Evolutionary conservation across 2,329 filamentous ascomycete genomes (phyloP), one percentile per base, ranked within the genome.

Genomic region (Neurospora sp.): DNA sequence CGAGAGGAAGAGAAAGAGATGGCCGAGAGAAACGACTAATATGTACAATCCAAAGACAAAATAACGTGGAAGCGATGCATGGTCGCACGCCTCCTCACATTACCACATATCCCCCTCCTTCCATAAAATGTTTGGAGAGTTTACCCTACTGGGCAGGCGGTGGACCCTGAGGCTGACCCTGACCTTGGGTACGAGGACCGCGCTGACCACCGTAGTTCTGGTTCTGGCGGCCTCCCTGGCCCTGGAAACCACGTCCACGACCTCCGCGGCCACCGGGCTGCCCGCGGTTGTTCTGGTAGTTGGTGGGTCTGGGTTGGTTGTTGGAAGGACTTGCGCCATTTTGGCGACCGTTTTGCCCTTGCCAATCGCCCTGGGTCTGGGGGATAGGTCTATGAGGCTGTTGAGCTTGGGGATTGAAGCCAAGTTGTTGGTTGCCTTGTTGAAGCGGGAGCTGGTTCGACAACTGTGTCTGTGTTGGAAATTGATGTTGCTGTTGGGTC

Each of bases 221-320:
- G 71, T 77, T 76, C 66, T 78, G 76, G 58, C 75, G 75, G 3
- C 70, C 68, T n/a, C 74, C 73, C 68, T 79, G 78, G 43, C 76
- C 76, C n/a, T 74, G 74, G 68, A 70, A 74, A 52, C 73, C 76
- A 67, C 75, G 75, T 58, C 75, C 75, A 66, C 75, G 76, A 58
- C 80, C 79, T 43, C 79, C 80, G n/a, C 79, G 76, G 66, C 79
- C 75, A 38, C 70, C 79, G 69, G 76, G 73, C 71, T 70, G 77
- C 67, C 79, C 80, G 39, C 80, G 78, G 66, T 81, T 78, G 46
- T 79, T 78, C 73, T 81, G 80, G 72, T 80, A 82, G 67, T 79
- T 81, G 68, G 80, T 79, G 52, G 28, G 28, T 62, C 79, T 80
- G 66, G 75, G 71, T 66, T 77, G 71, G 68, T 70, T 71, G 38